phyloP scores from a whole-genome alignment of 768 basidiomycete genomes.

The Tulasnella calospora region DNA sequence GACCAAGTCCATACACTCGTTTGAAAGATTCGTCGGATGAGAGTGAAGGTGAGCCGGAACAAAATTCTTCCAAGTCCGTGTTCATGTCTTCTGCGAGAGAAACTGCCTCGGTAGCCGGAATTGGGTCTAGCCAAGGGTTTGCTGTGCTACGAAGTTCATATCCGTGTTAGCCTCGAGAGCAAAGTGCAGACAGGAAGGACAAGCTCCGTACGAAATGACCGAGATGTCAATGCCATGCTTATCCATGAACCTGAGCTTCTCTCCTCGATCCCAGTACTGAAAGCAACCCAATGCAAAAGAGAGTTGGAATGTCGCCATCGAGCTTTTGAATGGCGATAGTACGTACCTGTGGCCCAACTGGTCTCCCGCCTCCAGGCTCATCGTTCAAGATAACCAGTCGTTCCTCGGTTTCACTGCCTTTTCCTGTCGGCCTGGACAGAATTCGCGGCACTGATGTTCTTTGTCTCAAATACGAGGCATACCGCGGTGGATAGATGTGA shows the following conservation, averaged over 20 bases:
- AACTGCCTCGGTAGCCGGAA: conserved; percentile 61
- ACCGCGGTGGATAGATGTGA: conserved; percentile 78
- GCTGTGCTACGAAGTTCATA: conserved; percentile 53
- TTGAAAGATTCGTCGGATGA: conserved; percentile 40
- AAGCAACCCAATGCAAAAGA: not conserved
- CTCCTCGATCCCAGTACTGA: conserved; percentile 70
- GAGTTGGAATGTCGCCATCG: conserved; percentile 11
- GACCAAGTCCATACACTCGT: conserved; percentile 76
- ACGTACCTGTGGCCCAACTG: conserved; percentile 66
- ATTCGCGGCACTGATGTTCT: conserved; percentile 65
- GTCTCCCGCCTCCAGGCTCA: conserved; percentile 73
- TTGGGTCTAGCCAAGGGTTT: conserved; percentile 90
- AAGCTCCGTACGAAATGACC: conserved; percentile 24
- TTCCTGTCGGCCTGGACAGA: conserved; percentile 43
- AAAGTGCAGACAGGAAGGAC: not conserved
- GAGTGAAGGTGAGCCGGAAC: conserved; percentile 55
- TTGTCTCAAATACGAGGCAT: conserved; percentile 62
- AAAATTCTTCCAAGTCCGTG: conserved; percentile 71
- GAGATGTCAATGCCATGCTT: conserved; percentile 48
- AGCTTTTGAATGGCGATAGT: conserved; percentile 17
- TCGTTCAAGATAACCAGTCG: conserved; percentile 72
- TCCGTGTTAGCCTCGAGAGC: not conserved
- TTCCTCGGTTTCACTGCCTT: conserved; percentile 52
- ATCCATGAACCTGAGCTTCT: conserved; percentile 83
- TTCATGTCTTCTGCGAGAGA: conserved; percentile 67